Conservation (phyloP, 805 yeast genomes). For the Schwanniomyces polymorphus region DNA sequence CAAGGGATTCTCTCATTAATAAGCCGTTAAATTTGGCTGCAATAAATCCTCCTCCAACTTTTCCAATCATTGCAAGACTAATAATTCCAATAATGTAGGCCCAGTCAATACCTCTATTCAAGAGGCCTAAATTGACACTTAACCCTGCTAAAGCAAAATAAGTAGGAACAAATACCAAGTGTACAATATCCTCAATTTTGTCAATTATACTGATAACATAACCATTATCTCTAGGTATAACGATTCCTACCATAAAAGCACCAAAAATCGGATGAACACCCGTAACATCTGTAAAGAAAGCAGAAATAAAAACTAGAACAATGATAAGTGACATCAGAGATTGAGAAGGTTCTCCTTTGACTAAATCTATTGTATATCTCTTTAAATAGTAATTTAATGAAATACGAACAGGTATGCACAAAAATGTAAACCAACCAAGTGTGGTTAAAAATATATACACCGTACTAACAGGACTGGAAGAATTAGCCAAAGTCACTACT, state of each 20-base stretch:
- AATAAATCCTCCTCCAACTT: constrained; percentile 63
- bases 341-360: constrained; percentile 62
- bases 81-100: constrained; percentile 71
- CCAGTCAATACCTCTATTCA: constrained; percentile 72
- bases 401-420: constrained; percentile 57
- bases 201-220: constrained; percentile 69
- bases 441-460: constrained; percentile 67
- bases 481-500: constrained; percentile 73
- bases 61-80: constrained; percentile 65
- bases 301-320: constrained; percentile 58
- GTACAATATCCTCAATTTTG: constrained; percentile 76
- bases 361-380: constrained; percentile 52
- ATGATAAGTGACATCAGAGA: constrained; percentile 57
- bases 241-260: constrained; percentile 74
- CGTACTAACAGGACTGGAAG: constrained; percentile 66
- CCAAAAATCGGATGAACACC: constrained; percentile 89
- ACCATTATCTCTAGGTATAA: constrained; percentile 75
- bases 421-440: constrained; percentile 66
- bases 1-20: constrained; percentile 68
- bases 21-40: constrained; percentile 64
- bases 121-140: constrained; percentile 62
- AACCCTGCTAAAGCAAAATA: constrained; percentile 82
- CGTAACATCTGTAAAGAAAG: constrained; percentile 79
- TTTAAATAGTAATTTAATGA: constrained; percentile 45
- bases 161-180: constrained; percentile 68